Base-by-base conservation (phyloP, 768 basidiomycete genomes). In the Termitomyces sp. region DNA sequence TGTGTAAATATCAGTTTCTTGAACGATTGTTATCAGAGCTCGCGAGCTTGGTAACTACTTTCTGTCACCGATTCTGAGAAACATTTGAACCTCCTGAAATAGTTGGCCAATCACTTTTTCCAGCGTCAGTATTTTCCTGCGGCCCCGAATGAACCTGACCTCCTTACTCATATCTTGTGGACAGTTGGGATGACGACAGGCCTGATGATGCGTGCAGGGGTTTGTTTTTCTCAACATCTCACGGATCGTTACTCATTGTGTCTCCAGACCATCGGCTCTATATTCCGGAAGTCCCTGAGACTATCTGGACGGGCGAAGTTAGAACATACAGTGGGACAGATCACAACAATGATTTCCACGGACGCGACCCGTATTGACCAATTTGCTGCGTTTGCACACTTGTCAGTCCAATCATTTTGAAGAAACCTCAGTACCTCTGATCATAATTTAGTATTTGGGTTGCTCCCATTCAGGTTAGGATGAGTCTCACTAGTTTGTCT, bases 271-370 rank as follows among this genome's bases (percentile, higher is more conserved):
- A 78, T 80, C 42, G 81, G 79, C 2, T 69, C 66, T 36, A 83
- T 89, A 37, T 85, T 86, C 64, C 81, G 86, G 25, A 91, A 91
- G 69, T 85, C 87, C 0, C 73, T 91, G 43, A 81, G 88, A 12
- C 73, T 91, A 0, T 90, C 88, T 15, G 83, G 84, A 0, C 77
- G 81, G 53, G 78, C 87, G 9, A 77, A 86, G 20, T 61, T 81
- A 32, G 76, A 83, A 47, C 86, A 88, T 67, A 83, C 79, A 20
- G 83, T 84, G 46, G 89, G 89, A 0, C 78, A 87, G 67, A 84
- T 89, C 53, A 88, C 84, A 10, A 91, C 87, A 0, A 82, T 90
- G 77, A 86, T 90, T 7, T 85, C 86, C 1, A 80, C 84, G 12
- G 89, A 91, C 67, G 73, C 85, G 0, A 79, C 80, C 5, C 80